These are phyloP conservation scores for Sugiyamaella castrensis DNA, from an alignment of 1,139 yeast species.

Conservation along the genomic window DNA sequence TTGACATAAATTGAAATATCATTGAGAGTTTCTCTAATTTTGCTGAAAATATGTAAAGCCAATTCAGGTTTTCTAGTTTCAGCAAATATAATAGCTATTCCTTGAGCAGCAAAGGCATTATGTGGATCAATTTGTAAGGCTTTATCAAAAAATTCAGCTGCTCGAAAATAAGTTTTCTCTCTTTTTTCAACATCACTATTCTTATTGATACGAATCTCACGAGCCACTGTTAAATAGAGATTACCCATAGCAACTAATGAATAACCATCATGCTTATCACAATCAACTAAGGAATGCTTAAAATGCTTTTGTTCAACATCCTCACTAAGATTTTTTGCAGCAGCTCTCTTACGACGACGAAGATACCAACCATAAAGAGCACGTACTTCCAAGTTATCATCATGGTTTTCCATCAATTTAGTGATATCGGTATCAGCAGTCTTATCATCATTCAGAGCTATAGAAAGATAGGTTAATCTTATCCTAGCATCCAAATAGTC, in stretches of 20 bases:
- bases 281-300: slow-evolving; percentile 76
- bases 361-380: slow-evolving; percentile 93
- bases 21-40: slow-evolving; percentile 83
- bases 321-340: slow-evolving; percentile 45
- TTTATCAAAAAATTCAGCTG: slow-evolving; percentile 85
- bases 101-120: slow-evolving; percentile 97
- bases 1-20: slow-evolving; percentile 82
- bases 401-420: slow-evolving; percentile 50
- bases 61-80: slow-evolving; percentile 74
- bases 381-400: slow-evolving; percentile 73
- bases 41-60: slow-evolving; percentile 84
- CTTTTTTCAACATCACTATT: slow-evolving; percentile 62
- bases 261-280: slow-evolving; percentile 79
- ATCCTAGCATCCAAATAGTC: slow-evolving; percentile 74
- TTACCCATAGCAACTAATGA: slow-evolving; percentile 90
- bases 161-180: slow-evolving; percentile 77
- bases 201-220: slow-evolving; percentile 58
- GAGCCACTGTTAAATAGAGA: slow-evolving; percentile 76
- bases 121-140: slow-evolving; percentile 79
- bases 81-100: slow-evolving; percentile 89
- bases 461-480: slow-evolving; percentile 58
- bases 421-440: slow-evolving; percentile 52
- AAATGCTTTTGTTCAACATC: slow-evolving; percentile 71
- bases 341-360: slow-evolving; percentile 44
- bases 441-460: slow-evolving; percentile 35